Evolutionary conservation across 2,329 filamentous ascomycete genomes (phyloP), one percentile per base, ranked within the genome.

Genomic region (Cytospora leucostoma): DNA sequence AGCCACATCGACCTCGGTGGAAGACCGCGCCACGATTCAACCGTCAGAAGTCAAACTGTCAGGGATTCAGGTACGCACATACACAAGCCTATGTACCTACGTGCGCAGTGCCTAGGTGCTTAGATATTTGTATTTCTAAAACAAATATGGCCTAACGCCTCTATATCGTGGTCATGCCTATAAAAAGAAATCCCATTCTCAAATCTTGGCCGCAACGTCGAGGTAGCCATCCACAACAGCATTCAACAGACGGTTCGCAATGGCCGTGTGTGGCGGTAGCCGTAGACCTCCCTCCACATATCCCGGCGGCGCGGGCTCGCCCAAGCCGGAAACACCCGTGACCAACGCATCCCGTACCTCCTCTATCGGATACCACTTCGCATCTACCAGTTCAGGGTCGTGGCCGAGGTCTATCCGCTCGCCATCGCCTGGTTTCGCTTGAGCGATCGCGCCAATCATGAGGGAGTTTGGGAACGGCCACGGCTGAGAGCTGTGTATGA

Each of bases 311-410:
- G 88, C 78, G 1, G 79, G 74, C 50, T 90, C 88, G 15, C 87
- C 90, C 64, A 97, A 72, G 2, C 83, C 83, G 74, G 86, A 89
- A 0, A 86, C 86, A 0, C 91, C 90, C 10, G 84, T 79, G 62
- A 78, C 77, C 72, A 98, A 76, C 1, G 92, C 94, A 71, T 89
- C 85, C 71, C 87, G 81, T 2, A 97, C 86, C 76, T 97, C 93
- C 1, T 92, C 92, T 38, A 96, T 78, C 0, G 84, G 78, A 71
- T 94, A 94, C 95, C 95, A 99, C 74, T 87, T 89, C 3, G 95
- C 95, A 75, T 90, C 86, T 73, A 97, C 92, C 66, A 99, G 76
- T 79, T 99, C 95, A 0, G 92, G 91, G 74, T 99, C 95, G 74
- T 98, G 90, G 15, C 90, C 88, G 4, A 99, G 78, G 70, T 88